Conservation (phyloP, 2,329 filamentous ascomycete genomes). For the Hymenoscyphus albidus region DNA sequence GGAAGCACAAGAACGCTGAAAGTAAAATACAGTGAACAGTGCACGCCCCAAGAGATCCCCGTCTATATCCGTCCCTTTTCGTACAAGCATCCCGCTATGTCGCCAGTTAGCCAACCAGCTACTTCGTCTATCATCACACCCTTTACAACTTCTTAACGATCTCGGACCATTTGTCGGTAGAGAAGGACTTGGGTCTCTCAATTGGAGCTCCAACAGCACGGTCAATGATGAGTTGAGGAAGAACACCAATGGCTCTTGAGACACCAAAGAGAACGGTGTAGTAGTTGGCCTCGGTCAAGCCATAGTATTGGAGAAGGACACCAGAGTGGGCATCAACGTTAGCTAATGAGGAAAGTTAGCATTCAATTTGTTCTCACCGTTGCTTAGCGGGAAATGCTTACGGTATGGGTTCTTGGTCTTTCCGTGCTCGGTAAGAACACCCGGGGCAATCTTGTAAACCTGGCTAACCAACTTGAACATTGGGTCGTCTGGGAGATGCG, state of each 20-base stretch:
- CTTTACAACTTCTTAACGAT: slow-evolving; percentile 49
- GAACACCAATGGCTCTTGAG: slow-evolving; percentile 93
- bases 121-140: not conserved
- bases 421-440: slow-evolving; percentile 97
- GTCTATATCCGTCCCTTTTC: slow-evolving; percentile 30
- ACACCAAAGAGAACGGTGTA: slow-evolving; percentile 99
- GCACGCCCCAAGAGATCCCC: slow-evolving; percentile 23
- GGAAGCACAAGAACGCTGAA: slow-evolving; percentile 27
- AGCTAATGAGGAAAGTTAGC: slow-evolving; percentile 62
- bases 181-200: slow-evolving; percentile 98
- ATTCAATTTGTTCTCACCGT: slow-evolving; percentile 38
- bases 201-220: slow-evolving; percentile 95
- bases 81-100: slow-evolving; percentile 21
- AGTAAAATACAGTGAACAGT: slow-evolving; percentile 36
- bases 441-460: slow-evolving; percentile 99
- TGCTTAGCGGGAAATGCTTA: slow-evolving; percentile 75
- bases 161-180: slow-evolving; percentile 94
- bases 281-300: slow-evolving; percentile 97
- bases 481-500: slow-evolving; percentile 92
- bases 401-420: slow-evolving; percentile 70
- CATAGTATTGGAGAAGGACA: slow-evolving; percentile 99
- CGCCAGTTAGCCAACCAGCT: not conserved
- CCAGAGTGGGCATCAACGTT: slow-evolving; percentile 99
- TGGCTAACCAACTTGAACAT: slow-evolving; percentile 99
- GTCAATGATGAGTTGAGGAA: slow-evolving; percentile 99